Percentiles rank a stretch among this genome's conserved stretches.
Evolutionary conservation across 2,329 filamentous ascomycete genomes (phyloP).

Genomic region (Ustilaginoidea virens): DNA sequence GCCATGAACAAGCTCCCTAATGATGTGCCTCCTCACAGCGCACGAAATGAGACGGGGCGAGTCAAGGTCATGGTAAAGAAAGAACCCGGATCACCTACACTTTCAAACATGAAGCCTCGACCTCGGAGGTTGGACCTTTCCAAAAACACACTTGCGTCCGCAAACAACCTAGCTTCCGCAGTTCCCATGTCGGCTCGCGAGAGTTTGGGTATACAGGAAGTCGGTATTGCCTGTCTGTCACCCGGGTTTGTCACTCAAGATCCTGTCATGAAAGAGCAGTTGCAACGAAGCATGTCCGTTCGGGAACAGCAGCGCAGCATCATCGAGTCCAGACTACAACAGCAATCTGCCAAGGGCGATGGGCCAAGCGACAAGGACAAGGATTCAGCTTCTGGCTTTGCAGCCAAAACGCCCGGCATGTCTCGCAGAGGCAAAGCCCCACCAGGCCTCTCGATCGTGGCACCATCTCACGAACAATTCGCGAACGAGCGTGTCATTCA

Average conservation of each 20-base stretch:
- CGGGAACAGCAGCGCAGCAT: slow-evolving; percentile 88
- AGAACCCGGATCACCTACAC: slow-evolving; percentile 76
- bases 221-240: slow-evolving; percentile 85
- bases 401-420: slow-evolving; percentile 58
- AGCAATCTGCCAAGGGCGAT: slow-evolving; percentile 68
- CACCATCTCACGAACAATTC: slow-evolving; percentile 82
- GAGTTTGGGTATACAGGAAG: slow-evolving; percentile 71
- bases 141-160: slow-evolving; percentile 37
- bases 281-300: slow-evolving; percentile 86
- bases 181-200: slow-evolving; percentile 70
- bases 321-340: slow-evolving; percentile 81
- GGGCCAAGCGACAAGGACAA: slow-evolving; percentile 43
- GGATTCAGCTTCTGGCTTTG: slow-evolving; percentile 29
- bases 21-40: slow-evolving; percentile 11
- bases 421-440: slow-evolving; percentile 66
- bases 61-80: slow-evolving; percentile 93
- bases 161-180: slow-evolving; percentile 41
- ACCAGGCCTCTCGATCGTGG: slow-evolving; percentile 84
- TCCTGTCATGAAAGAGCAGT: slow-evolving; percentile 88
- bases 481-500: slow-evolving; percentile 91
- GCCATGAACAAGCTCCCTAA: too few relatives aligned
- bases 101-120: slow-evolving; percentile 57
- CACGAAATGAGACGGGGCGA: slow-evolving; percentile 28
- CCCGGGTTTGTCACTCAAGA: slow-evolving; percentile 94
- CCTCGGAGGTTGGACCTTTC: slow-evolving; percentile 55